These are phyloP conservation scores for Calonectria montana DNA, from an alignment of 2,329 filamentous ascomycete genomes.

Conservation along the genomic window DNA sequence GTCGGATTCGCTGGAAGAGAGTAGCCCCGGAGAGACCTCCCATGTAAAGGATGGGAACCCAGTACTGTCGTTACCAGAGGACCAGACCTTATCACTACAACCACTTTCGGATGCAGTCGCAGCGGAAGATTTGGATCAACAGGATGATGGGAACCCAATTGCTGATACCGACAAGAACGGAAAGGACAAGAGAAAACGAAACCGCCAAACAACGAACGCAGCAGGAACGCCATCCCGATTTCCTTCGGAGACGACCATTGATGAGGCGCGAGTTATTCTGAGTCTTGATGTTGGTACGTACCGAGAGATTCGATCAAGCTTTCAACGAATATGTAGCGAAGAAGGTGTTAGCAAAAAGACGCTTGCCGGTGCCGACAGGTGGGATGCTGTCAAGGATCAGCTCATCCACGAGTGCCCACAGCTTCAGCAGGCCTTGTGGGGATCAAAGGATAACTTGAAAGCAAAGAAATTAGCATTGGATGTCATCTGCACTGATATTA, in stretches of 20 bases:
- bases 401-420: conserved; percentile 74
- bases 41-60: conserved; percentile 18
- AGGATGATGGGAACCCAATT: background rate
- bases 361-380: conserved; percentile 76
- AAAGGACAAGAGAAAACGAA: conserved; percentile 72
- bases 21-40: background rate
- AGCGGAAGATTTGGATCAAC: background rate
- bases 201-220: conserved; percentile 74
- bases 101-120: background rate
- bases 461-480: conserved; percentile 78
- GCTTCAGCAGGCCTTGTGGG: conserved; percentile 71
- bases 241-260: conserved; percentile 84
- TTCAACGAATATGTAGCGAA: conserved; percentile 76
- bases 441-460: conserved; percentile 67
- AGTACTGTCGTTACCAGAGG: conserved; percentile 18
- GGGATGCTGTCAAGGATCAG: conserved; percentile 77
- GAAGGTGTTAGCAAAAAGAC: conserved; percentile 80
- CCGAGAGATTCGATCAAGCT: conserved; percentile 71
- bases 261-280: conserved; percentile 79
- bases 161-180: conserved; percentile 23
- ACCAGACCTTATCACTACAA: conserved; percentile 2
- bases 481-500: conserved; percentile 83
- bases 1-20: conserved; percentile 15
- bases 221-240: conserved; percentile 79
- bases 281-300: conserved; percentile 73